phyloP scores from a whole-genome alignment of 2,329 filamentous ascomycete species.

The Botrytis sinoallii region DNA sequence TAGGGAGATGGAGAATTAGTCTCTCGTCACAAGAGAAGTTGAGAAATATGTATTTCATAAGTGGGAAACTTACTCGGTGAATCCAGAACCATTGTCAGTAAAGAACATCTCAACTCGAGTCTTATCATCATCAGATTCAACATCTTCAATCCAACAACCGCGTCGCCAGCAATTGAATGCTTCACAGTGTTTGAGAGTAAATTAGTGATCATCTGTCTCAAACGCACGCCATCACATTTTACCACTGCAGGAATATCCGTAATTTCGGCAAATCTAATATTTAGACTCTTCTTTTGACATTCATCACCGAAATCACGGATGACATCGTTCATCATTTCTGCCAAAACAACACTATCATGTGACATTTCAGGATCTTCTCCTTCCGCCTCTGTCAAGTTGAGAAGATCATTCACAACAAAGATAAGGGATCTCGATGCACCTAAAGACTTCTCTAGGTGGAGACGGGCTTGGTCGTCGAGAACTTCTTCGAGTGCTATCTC shows the following conservation, averaged over 20 bases:
- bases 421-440: slow-evolving; percentile 90
- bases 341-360: slow-evolving; percentile 74
- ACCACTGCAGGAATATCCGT: slow-evolving; percentile 23
- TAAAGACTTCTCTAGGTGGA: slow-evolving; percentile 80
- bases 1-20: slow-evolving; percentile 70
- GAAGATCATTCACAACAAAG: slow-evolving; percentile 88
- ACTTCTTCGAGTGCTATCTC: slow-evolving; percentile 83
- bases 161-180: slow-evolving; percentile 22
- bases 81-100: slow-evolving; percentile 26
- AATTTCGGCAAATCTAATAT: slow-evolving; percentile 23
- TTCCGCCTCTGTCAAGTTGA: slow-evolving; percentile 85
- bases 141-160: slow-evolving; percentile 23
- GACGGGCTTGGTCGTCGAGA: slow-evolving; percentile 76
- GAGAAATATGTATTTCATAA: slow-evolving; percentile 47
- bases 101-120: slow-evolving; percentile 28
- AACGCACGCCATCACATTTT: slow-evolving; percentile 24
- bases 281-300: slow-evolving; percentile 48
- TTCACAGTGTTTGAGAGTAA: slow-evolving; percentile 29
- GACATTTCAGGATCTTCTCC: slow-evolving; percentile 76
- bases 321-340: slow-evolving; percentile 68
- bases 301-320: slow-evolving; percentile 71
- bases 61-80: slow-evolving; percentile 22
- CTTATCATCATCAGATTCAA: slow-evolving; percentile 17
- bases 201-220: slow-evolving; percentile 29
- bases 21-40: slow-evolving; percentile 72